These are phyloP conservation scores for Fusarium armeniacum DNA, from an alignment of 2,329 filamentous ascomycete genomes.

Conservation along the genomic window DNA sequence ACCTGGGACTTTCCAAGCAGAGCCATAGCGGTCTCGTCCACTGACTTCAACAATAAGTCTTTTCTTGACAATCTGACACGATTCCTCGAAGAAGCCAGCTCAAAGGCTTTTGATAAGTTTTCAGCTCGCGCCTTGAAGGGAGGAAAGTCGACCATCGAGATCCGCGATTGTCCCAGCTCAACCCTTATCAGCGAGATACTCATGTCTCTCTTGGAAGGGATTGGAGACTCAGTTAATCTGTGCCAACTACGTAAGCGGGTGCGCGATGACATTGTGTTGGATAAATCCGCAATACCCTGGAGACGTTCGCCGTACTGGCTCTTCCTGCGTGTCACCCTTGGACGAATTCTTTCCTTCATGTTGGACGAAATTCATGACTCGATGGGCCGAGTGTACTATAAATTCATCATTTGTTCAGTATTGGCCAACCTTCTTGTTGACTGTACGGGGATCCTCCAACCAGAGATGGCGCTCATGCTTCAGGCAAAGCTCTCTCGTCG, in stretches of 20 bases:
- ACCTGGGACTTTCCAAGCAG: conserved; percentile 72
- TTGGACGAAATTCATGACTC: conserved; percentile 50
- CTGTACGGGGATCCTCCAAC: conserved; percentile 20
- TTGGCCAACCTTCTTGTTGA: conserved; percentile 63
- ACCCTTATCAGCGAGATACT: conserved; percentile 71
- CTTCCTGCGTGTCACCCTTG: conserved; percentile 69
- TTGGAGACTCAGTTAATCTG: conserved; percentile 58
- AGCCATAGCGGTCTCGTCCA: conserved; percentile 61
- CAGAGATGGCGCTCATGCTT: conserved; percentile 42
- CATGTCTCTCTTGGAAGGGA: conserved; percentile 70
- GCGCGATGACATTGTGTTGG: conserved; percentile 72
- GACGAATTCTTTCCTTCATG: conserved; percentile 63
- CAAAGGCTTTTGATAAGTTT: conserved; percentile 67
- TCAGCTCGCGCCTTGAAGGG: conserved; percentile 67
- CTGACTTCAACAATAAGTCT: conserved; percentile 39
- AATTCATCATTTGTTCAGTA: conserved; percentile 66
- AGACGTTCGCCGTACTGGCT: conserved; percentile 74
- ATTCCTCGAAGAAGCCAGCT: conserved; percentile 70
- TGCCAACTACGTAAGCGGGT: conserved; percentile 67
- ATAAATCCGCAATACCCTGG: conserved; percentile 68
- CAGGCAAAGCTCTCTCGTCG: conserved; percentile 68
- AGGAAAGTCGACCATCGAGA: conserved; percentile 62
- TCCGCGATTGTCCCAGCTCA: conserved; percentile 70
- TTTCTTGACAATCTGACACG: conserved; percentile 64
- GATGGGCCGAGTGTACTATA: conserved; percentile 64